These are phyloP conservation scores for Umbelopsis ramanniana DNA, from an alignment of 192 early-diverging fungal species.

Conservation along the genomic window DNA sequence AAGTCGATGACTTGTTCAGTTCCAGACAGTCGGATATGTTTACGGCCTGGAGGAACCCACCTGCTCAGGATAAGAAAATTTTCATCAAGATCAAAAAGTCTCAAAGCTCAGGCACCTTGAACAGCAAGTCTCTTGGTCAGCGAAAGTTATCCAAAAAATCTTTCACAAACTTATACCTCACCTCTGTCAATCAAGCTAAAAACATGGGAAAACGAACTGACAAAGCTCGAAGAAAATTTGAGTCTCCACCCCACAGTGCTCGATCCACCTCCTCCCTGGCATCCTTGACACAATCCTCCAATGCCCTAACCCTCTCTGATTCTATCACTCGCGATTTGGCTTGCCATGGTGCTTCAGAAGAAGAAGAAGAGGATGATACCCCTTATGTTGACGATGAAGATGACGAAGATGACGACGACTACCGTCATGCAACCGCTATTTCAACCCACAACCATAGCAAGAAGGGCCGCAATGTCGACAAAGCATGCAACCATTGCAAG, in stretches of 20 bases:
- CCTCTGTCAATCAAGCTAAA: constrained; percentile 13
- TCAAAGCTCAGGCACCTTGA: constrained; percentile 17
- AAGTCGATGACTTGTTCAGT: background rate
- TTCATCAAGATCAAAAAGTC: constrained; percentile 16
- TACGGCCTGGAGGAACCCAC: constrained; percentile 9
- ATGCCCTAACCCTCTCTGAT: constrained; percentile 20
- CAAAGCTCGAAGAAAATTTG: constrained; percentile 20
- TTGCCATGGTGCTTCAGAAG: constrained; percentile 16
- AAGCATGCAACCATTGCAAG: constrained; percentile 47
- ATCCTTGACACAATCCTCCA: constrained; percentile 11
- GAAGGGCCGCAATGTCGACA: constrained; percentile 44
- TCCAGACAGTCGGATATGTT: constrained; percentile 7
- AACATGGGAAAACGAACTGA: constrained; percentile 1
- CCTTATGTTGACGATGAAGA: constrained; percentile 20
- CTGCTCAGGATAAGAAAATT: background rate
- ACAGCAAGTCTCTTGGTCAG: constrained; percentile 5
- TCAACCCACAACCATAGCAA: constrained; percentile 8
- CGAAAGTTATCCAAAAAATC: constrained; percentile 27
- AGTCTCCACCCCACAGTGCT: constrained; percentile 8
- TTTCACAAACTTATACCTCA: constrained; percentile 17
- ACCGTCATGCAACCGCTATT: background rate
- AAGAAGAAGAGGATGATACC: constrained; percentile 14
- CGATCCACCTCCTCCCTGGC: constrained; percentile 29
- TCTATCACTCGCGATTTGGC: constrained; percentile 21
- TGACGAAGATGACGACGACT: constrained; percentile 28